These are phyloP conservation scores for Melastoma malabathricum DNA, from an alignment of 345 rosid species.

Conservation along the genomic window DNA sequence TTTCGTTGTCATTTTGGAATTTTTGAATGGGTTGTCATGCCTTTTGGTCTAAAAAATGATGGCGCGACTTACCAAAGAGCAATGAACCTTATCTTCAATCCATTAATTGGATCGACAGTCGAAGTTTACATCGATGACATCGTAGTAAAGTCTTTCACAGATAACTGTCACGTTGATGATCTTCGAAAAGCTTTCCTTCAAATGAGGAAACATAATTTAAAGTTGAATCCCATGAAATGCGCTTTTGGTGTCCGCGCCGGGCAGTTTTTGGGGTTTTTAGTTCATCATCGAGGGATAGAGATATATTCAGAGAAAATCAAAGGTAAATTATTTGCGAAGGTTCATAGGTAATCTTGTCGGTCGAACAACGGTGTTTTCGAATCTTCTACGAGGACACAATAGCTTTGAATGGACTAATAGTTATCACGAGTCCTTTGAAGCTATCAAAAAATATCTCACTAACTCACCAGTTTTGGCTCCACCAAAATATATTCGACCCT, in stretches of 20 bases:
- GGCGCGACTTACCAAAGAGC: no score
- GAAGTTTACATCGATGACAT: background rate
- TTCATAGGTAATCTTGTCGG: background rate
- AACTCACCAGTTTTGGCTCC: background rate
- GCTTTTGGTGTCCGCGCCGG: no score
- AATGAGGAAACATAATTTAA: no score
- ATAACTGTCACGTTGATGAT: no score
- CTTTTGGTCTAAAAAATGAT: no score
- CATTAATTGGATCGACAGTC: no score
- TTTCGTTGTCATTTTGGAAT: no score
- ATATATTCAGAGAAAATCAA: background rate
- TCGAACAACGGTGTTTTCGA: background rate
- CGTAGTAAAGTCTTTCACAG: no score
- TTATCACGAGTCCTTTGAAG: background rate
- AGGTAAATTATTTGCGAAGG: background rate
- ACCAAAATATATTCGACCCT: background rate
- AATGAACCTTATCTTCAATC: no score
- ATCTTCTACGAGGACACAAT: fast-evolving
- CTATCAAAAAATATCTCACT: background rate
- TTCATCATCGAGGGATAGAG: background rate
- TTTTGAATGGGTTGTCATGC: no score
- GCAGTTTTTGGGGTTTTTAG: background rate
- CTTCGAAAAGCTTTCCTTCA: no score
- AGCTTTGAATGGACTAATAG: background rate
- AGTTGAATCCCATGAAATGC: no score